phyloP scores from a whole-genome alignment of 805 yeast species.

The Ogataea pignaliae region DNA sequence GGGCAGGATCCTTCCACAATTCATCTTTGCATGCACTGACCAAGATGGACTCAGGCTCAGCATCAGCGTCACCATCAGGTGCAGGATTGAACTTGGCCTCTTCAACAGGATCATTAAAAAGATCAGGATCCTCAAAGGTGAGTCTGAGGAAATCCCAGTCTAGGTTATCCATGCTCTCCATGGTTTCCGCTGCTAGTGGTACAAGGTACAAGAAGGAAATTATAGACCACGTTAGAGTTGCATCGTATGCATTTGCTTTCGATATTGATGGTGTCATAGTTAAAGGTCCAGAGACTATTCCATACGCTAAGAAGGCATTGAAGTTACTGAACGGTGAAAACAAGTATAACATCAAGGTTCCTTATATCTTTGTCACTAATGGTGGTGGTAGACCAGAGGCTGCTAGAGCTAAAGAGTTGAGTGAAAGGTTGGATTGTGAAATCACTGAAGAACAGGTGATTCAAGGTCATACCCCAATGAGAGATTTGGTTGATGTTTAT shows the following conservation, averaged over 20 bases:
- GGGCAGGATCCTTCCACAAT: slow-evolving; percentile 39
- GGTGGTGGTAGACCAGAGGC: slow-evolving; percentile 88
- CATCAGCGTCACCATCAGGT: too few species aligned
- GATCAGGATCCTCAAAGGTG: slow-evolving; percentile 14
- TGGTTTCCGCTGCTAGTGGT: slow-evolving; percentile 25
- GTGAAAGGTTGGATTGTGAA: slow-evolving; percentile 52
- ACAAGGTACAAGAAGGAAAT: slow-evolving; percentile 45
- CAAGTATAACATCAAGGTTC: slow-evolving; percentile 70
- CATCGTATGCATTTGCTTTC: slow-evolving; percentile 84
- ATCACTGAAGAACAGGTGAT: slow-evolving; percentile 77
- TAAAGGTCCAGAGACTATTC: slow-evolving; percentile 79
- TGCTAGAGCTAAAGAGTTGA: slow-evolving; percentile 67
- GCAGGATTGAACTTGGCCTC: not conserved
- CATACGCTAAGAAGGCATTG: slow-evolving; percentile 73
- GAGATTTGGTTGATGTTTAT: slow-evolving; percentile 63
- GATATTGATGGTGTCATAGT: slow-evolving; percentile 91
- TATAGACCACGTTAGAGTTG: slow-evolving; percentile 68
- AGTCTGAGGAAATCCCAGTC: slow-evolving; percentile 21
- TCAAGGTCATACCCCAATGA: slow-evolving; percentile 94
- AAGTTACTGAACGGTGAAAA: slow-evolving; percentile 72
- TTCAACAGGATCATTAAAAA: slow-evolving; percentile 17
- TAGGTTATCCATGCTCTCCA: slow-evolving; percentile 22
- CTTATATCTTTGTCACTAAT: slow-evolving; percentile 82
- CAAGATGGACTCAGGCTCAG: slow-evolving; percentile 19
- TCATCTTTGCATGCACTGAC: slow-evolving; percentile 20